Evolutionary conservation across 352 stramenopile species (phyloP).

Genomic region (Pythium biforme): DNA sequence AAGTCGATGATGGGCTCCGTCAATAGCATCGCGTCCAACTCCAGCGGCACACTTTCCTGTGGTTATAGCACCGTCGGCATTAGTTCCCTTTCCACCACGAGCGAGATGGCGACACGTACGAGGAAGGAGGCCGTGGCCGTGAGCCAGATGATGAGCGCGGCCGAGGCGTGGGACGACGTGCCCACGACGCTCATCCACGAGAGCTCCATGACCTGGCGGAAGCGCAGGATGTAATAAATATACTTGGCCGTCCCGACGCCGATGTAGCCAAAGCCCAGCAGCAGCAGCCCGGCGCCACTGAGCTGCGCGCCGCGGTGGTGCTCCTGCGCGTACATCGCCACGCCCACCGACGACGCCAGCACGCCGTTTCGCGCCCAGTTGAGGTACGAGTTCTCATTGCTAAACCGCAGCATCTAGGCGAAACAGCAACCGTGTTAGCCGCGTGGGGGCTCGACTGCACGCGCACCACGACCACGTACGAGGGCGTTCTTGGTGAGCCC

Average conservation of each 20-base stretch:
- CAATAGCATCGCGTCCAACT: conserved; percentile 81
- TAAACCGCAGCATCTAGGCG: conserved; percentile 79
- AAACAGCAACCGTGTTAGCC: too few species aligned
- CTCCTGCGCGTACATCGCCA: conserved; percentile 88
- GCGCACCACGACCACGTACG: too few species aligned
- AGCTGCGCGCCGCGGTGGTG: conserved; percentile 83
- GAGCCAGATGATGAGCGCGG: conserved; percentile 83
- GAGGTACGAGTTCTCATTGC: conserved; percentile 87
- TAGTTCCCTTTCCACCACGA: background rate
- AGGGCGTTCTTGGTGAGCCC: conserved; percentile 35
- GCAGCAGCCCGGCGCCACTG: conserved; percentile 71
- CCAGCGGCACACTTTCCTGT: conserved; percentile 83
- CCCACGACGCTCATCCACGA: conserved; percentile 84
- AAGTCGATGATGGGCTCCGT: conserved; percentile 81
- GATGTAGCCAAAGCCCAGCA: conserved; percentile 87
- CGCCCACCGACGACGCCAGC: conserved; percentile 73
- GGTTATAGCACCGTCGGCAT: background rate
- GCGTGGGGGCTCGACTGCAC: too few species aligned
- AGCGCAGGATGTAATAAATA: conserved; percentile 89
- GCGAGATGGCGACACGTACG: conserved; percentile 30
- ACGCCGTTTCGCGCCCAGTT: conserved; percentile 88
- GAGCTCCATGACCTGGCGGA: conserved; percentile 85
- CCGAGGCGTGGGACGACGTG: conserved; percentile 77
- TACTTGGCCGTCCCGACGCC: conserved; percentile 86
- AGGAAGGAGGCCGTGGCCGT: conserved; percentile 84